phyloP scores from a whole-genome alignment of 208 protist genomes.

The Trypanosoma congolense region DNA sequence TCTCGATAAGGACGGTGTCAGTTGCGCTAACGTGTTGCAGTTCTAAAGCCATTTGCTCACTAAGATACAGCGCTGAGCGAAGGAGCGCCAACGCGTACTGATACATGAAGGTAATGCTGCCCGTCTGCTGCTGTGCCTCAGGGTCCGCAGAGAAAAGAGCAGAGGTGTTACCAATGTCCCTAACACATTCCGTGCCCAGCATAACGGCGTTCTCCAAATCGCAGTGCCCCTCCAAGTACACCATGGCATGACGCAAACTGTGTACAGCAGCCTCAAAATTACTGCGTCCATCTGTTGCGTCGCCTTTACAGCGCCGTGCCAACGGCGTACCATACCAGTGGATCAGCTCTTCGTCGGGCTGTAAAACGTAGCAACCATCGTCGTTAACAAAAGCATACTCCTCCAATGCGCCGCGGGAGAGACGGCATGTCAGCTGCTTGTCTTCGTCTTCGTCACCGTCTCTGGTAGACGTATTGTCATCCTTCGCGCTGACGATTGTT shows the following conservation, averaged over 20 bases:
- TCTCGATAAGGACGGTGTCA: slow-evolving; percentile 84
- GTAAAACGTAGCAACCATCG: slow-evolving; percentile 33
- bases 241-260: slow-evolving; percentile 74
- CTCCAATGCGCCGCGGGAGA: slow-evolving; percentile 39
- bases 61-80: slow-evolving; percentile 62
- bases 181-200: slow-evolving; percentile 30
- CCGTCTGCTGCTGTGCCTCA: slow-evolving; percentile 9
- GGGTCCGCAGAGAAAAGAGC: neutral
- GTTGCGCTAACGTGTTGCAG: slow-evolving; percentile 49
- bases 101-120: slow-evolving; percentile 45
- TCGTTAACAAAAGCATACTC: slow-evolving; percentile 14
- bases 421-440: slow-evolving; percentile 1
- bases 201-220: slow-evolving; percentile 53
- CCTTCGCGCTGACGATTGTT: slow-evolving; percentile 16
- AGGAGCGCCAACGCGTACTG: slow-evolving; percentile 62
- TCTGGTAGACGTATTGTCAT: slow-evolving; percentile 16
- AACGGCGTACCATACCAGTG: slow-evolving; percentile 70
- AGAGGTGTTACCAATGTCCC: slow-evolving; percentile 4
- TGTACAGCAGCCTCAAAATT: slow-evolving; percentile 56
- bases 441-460: slow-evolving; percentile 2
- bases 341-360: slow-evolving; percentile 55
- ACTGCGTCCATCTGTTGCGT: neutral
- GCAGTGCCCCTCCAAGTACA: slow-evolving; percentile 84
- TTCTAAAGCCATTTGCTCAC: slow-evolving; percentile 55
- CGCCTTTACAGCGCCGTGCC: slow-evolving; percentile 22